Percentiles rank a stretch among this genome's conserved stretches.
Conservation (phyloP, 2,329 filamentous ascomycete species). For the Colletotrichum zoysiae region DNA sequence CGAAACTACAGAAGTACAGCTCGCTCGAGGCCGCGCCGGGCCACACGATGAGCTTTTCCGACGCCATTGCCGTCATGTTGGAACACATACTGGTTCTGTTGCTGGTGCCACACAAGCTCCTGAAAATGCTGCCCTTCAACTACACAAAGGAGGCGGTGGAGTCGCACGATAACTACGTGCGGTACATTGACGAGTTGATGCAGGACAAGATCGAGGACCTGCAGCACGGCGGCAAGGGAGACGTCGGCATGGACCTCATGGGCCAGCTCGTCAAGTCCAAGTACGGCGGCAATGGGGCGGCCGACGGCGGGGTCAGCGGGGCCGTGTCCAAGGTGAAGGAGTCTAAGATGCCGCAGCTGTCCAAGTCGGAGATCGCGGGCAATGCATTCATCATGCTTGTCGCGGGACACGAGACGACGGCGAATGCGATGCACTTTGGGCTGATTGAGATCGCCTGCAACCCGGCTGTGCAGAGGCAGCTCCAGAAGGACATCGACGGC, state of each 20-base stretch:
- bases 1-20: conserved; percentile 62
- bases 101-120: conserved; percentile 68
- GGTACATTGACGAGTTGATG: conserved; percentile 79
- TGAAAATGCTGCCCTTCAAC: conserved; percentile 64
- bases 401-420: conserved; percentile 85
- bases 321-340: conserved; percentile 39
- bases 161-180: conserved; percentile 72
- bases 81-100: conserved; percentile 74
- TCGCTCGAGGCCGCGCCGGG: conserved; percentile 61
- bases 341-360: conserved; percentile 56
- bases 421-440: conserved; percentile 79
- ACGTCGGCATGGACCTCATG: conserved; percentile 66
- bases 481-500: conserved; percentile 78
- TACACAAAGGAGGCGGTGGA: conserved; percentile 63
- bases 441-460: conserved; percentile 76
- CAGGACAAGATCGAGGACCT: conserved; percentile 67
- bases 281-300: conserved; percentile 49
- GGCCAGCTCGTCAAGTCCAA: conserved; percentile 62
- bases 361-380: conserved; percentile 75
- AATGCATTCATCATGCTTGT: conserved; percentile 78
- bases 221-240: conserved; percentile 50
- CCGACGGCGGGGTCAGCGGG: conserved; percentile 35
- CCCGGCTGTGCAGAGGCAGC: conserved; percentile 70
- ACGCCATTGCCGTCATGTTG: conserved; percentile 71
- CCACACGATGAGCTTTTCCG: conserved; percentile 74